These are phyloP conservation scores for Chrysochromulina parva DNA, from an alignment of 78 protist genomes.

Conservation along the genomic window DNA sequence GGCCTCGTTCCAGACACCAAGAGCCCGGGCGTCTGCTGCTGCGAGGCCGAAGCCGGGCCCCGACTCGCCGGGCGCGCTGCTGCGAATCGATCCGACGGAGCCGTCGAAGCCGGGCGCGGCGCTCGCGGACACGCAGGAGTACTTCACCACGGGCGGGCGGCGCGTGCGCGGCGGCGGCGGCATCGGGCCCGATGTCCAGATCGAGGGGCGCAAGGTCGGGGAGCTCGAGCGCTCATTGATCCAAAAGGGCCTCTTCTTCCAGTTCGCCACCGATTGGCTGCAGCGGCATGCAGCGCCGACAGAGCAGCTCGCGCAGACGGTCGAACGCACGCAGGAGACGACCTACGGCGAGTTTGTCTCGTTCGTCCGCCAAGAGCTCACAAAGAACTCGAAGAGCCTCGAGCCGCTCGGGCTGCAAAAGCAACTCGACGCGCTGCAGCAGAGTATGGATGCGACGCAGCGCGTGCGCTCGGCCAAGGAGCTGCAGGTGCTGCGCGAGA, in stretches of 20 bases:
- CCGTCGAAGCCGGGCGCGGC: background rate
- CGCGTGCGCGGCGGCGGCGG: background rate
- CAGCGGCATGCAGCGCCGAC: background rate
- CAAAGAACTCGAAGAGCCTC: background rate
- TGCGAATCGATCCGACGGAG: too few species aligned
- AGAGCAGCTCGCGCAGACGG: background rate
- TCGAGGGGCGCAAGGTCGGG: background rate
- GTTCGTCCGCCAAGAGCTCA: background rate
- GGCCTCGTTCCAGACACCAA: too few species aligned
- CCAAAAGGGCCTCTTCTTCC: background rate
- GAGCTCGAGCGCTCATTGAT: slow-evolving; percentile 24
- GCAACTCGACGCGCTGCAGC: background rate
- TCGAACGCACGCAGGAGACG: background rate
- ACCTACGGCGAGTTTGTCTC: slow-evolving; percentile 13
- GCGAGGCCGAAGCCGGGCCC: background rate
- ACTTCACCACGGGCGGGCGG: background rate
- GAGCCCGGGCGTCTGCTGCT: too few species aligned
- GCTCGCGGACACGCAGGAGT: background rate
- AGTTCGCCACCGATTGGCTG: background rate
- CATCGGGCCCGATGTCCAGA: slow-evolving; percentile 35
- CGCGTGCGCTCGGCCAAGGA: background rate
- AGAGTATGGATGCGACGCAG: background rate
- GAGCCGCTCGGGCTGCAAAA: background rate
- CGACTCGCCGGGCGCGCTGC: background rate
- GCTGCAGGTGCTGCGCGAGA: background rate